These are phyloP conservation scores for Coemansia sp. DNA, from an alignment of 192 early-diverging fungal species.

Conservation along the genomic window DNA sequence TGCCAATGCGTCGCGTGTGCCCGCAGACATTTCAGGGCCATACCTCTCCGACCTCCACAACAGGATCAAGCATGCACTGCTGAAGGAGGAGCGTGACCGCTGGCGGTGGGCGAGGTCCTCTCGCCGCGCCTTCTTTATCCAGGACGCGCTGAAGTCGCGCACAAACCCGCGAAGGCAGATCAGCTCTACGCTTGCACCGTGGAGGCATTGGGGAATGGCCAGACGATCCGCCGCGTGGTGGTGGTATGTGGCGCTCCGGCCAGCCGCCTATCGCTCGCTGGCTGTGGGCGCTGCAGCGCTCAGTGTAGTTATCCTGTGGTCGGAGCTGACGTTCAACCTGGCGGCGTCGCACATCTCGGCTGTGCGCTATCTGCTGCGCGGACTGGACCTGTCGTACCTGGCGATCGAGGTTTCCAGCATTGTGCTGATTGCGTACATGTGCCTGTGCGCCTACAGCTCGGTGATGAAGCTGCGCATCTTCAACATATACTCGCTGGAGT, in stretches of 20 bases:
- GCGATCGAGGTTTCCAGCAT: constrained; percentile 65
- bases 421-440: constrained; percentile 87
- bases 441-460: constrained; percentile 86
- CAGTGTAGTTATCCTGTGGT: constrained; percentile 85
- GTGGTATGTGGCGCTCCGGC: constrained; percentile 81
- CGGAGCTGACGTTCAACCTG: constrained; percentile 88
- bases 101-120: constrained; percentile 81
- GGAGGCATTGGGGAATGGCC: constrained; percentile 49
- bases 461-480: constrained; percentile 90
- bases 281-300: constrained; percentile 63
- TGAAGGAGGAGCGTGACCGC: constrained; percentile 71
- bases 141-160: constrained; percentile 78
- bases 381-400: constrained; percentile 61
- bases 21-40: constrained; percentile 60
- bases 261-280: constrained; percentile 61
- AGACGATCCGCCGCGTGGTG: constrained; percentile 70
- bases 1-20: constrained; percentile 37
- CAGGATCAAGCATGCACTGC: constrained; percentile 69
- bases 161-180: constrained; percentile 65
- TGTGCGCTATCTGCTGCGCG: constrained; percentile 65
- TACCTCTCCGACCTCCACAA: constrained; percentile 73
- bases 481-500: constrained; percentile 85
- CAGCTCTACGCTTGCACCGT: constrained; percentile 59
- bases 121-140: constrained; percentile 76
- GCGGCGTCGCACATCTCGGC: constrained; percentile 69